These are phyloP conservation scores for Lactarius sp. DNA, from an alignment of 768 basidiomycete genomes.

Conservation along the genomic window DNA sequence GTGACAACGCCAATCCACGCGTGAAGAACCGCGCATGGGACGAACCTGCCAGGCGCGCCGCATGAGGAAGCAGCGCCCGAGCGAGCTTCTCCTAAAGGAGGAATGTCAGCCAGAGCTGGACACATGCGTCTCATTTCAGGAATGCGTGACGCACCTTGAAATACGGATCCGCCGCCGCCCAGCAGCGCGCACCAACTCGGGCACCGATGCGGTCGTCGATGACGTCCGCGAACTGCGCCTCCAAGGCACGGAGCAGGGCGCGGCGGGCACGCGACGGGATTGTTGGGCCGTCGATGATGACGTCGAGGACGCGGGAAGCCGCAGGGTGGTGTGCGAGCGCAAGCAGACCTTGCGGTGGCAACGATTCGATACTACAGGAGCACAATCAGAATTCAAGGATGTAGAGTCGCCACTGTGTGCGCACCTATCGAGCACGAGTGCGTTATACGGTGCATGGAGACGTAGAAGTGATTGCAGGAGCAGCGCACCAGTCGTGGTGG, in stretches of 20 bases:
- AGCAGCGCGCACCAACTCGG: slow-evolving; percentile 85
- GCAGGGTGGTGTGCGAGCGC: slow-evolving; percentile 60
- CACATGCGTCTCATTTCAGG: too few relatives aligned
- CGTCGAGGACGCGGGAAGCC: slow-evolving; percentile 75
- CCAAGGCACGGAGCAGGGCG: slow-evolving; percentile 64
- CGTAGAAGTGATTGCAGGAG: slow-evolving; percentile 79
- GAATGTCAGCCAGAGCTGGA: background rate
- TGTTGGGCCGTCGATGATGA: slow-evolving; percentile 60
- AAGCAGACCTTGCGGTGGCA: slow-evolving; percentile 56
- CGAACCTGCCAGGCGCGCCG: slow-evolving; percentile 66
- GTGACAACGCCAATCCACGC: slow-evolving; percentile 67
- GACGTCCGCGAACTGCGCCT: slow-evolving; percentile 73
- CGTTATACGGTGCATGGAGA: slow-evolving; percentile 61
- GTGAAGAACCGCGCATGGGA: slow-evolving; percentile 88
- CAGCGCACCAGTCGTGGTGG: slow-evolving; percentile 79
- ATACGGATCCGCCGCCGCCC: slow-evolving; percentile 88
- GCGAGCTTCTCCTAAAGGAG: slow-evolving; percentile 81
- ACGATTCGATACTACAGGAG: slow-evolving; percentile 48
- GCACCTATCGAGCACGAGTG: slow-evolving; percentile 66
- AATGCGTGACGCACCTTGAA: slow-evolving; percentile 56
- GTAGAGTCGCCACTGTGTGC: slow-evolving; percentile 7
- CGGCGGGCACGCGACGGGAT: slow-evolving; percentile 63
- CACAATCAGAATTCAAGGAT: background rate
- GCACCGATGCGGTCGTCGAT: slow-evolving; percentile 90
- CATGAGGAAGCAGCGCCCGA: slow-evolving; percentile 65